phyloP scores from a whole-genome alignment of 1,139 yeast genomes.

The Sugiyamaella japonica region DNA sequence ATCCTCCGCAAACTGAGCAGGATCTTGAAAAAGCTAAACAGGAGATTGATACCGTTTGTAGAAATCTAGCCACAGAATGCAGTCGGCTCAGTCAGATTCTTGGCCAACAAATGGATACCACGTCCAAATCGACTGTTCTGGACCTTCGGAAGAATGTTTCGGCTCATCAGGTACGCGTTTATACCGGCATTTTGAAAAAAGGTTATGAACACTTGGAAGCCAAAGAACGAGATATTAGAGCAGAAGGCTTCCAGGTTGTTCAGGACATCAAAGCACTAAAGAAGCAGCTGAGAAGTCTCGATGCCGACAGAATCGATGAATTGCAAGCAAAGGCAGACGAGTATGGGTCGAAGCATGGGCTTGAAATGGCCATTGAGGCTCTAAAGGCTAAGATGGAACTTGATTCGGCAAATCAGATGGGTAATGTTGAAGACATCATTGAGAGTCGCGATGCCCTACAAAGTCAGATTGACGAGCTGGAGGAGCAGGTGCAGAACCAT shows the following conservation, averaged over 20 bases:
- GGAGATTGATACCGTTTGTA: constrained; percentile 17
- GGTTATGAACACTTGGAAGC: constrained; percentile 14
- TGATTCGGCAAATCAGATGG: constrained; percentile 12
- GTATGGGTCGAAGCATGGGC: constrained; percentile 1
- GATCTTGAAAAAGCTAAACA: constrained; percentile 12
- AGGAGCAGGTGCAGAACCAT: constrained; percentile 4
- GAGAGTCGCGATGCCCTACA: constrained; percentile 12
- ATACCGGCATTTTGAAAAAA: constrained; percentile 4
- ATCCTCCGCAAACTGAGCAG: constrained; percentile 9
- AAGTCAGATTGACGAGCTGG: constrained; percentile 20
- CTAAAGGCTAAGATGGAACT: constrained; percentile 25
- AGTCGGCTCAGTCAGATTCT: constrained; percentile 25
- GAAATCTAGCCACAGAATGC: constrained; percentile 25
- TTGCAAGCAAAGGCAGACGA: constrained; percentile 7
- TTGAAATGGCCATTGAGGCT: constrained; percentile 20
- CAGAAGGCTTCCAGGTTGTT: constrained; percentile 17
- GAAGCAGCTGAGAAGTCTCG: not conserved
- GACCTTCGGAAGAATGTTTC: not conserved
- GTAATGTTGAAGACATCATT: constrained; percentile 12
- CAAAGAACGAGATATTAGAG: constrained; percentile 18
- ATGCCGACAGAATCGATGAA: not conserved
- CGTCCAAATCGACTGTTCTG: not conserved
- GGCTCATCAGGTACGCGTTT: constrained; percentile 2
- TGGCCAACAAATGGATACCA: constrained; percentile 19
- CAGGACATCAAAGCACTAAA: constrained; percentile 12